Base-by-base conservation (phyloP, 75 land plant species). In the Selaginella tamariscina region DNA sequence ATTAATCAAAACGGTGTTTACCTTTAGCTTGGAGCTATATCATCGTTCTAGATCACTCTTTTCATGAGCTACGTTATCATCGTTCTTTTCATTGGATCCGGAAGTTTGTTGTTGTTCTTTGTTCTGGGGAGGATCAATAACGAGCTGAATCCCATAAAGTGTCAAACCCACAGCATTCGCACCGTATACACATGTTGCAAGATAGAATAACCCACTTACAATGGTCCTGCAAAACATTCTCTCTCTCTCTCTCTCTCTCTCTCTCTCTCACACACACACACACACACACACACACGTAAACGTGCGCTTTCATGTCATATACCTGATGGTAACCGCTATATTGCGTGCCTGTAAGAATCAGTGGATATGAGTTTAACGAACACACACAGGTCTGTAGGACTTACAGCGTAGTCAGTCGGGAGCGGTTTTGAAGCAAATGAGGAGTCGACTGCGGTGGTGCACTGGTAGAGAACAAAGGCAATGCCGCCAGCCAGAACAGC, bases 121-220 rank as follows among this genome's bases (percentile, higher is more conserved):
- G n/a, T n/a, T n/a, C n/a, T n/a, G 75, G 73, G 49, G 49, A 39
- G 49, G 49, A 39, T 39, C 15, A 39, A 39, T 15, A 5, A 39
- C 5, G 49, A 39, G 49, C 15, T 39, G 49, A 39, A 39, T 5
- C 5, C 49, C 49, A 39, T 39, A 39, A 15, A 39, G 49, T 15
- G 49, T 15, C 49, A 39, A 39, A 5, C 49, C 49, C 5, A 39
- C 15, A 15, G 49, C 49, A 15, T 39, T 15, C 11, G 49, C 49
- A 39, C 11, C 49, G 49, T 5, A 39, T 15, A 39, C 49, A 39
- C 5, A 39, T 5, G 49, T 39, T 5, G 49, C 49, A 15, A 39
- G 49, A 15, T 39, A 39, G 15, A 5, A 39, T 39, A 39, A 5
- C 49, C 49, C 49, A 39, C 49, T 39, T 39, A 39, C 15, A 39